Percentiles rank a stretch among this genome's conserved stretches.
These are phyloP conservation scores for Talaromyces wortmannii DNA, from an alignment of 495 filamentous ascomycete genomes.

Conservation along the genomic window DNA sequence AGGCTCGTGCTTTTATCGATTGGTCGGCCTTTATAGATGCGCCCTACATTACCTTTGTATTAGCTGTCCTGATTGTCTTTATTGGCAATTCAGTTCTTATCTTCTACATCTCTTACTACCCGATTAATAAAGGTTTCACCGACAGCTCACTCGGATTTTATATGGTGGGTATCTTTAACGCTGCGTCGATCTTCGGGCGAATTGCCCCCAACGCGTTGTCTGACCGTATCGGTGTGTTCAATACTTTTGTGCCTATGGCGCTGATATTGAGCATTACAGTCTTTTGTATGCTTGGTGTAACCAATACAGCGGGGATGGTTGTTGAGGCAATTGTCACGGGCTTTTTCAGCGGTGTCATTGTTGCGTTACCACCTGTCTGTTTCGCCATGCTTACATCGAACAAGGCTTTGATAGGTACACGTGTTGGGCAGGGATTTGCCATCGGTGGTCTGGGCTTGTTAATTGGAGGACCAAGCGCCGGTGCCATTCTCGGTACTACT, in stretches of 20 bases:
- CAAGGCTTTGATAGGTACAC: not conserved
- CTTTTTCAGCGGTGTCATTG: not conserved
- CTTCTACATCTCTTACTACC: constrained; percentile 56
- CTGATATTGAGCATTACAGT: too few species aligned
- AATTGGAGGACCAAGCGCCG: constrained; percentile 21
- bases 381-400: constrained; percentile 2
- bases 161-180: constrained; percentile 23
- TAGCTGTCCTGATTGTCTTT: constrained; percentile 30
- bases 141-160: constrained; percentile 37
- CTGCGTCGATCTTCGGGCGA: constrained; percentile 18
- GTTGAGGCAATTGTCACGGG: not conserved
- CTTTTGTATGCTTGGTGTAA: too few species aligned
- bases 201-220: constrained; percentile 13
- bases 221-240: not conserved
- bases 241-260: too few species aligned
- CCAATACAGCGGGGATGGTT: not conserved
- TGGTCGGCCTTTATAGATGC: not conserved
- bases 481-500: constrained; percentile 25
- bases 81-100: constrained; percentile 49
- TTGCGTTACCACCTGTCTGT: constrained; percentile 10
- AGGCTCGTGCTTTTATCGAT: not conserved
- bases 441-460: constrained; percentile 16
- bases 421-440: constrained; percentile 11
- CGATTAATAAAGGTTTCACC: constrained; percentile 42
- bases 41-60: constrained; percentile 19